Evolutionary conservation across 495 filamentous ascomycete species (phyloP).

Genomic region (Tuber borchii): DNA sequence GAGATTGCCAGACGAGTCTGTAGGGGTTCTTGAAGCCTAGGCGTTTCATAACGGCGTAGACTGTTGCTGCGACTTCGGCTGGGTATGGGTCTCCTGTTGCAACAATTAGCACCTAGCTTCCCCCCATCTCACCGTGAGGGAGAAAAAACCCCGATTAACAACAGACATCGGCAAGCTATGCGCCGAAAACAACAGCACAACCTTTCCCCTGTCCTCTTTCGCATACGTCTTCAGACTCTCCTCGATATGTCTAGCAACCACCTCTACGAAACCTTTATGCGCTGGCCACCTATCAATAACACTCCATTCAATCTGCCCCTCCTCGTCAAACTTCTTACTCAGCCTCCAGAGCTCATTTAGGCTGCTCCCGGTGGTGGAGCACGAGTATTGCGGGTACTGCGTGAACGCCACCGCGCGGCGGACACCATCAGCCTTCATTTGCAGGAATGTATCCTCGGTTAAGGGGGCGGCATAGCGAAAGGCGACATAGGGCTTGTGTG

Average conservation of each 20-base stretch:
- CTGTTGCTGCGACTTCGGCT: constrained; percentile 93
- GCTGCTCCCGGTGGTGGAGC: constrained; percentile 92
- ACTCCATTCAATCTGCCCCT: constrained; percentile 82
- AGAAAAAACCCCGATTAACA: constrained; percentile 42
- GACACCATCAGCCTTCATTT: constrained; percentile 80
- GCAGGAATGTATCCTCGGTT: constrained; percentile 84
- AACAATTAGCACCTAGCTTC: constrained; percentile 54
- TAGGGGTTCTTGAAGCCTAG: constrained; percentile 82
- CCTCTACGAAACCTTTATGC: constrained; percentile 82
- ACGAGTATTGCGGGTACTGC: constrained; percentile 99
- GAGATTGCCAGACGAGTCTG: constrained; percentile 93
- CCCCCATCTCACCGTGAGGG: background rate
- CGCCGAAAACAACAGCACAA: constrained; percentile 86
- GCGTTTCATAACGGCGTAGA: constrained; percentile 89
- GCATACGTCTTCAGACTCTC: constrained; percentile 74
- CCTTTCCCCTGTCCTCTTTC: constrained; percentile 64
- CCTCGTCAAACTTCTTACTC: constrained; percentile 73
- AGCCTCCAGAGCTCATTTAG: constrained; percentile 98
- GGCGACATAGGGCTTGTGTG: constrained; percentile 97
- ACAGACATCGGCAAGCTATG: constrained; percentile 96
- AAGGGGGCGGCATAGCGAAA: constrained; percentile 93
- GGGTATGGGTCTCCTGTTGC: constrained; percentile 82
- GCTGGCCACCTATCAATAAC: constrained; percentile 96
- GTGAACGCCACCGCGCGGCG: constrained; percentile 94
- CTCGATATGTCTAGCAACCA: constrained; percentile 86